Percentiles rank a stretch among this genome's conserved stretches.
Evolutionary conservation across 148 eudicot genomes (phyloP).

Genomic region (Nyssa sinensis): DNA sequence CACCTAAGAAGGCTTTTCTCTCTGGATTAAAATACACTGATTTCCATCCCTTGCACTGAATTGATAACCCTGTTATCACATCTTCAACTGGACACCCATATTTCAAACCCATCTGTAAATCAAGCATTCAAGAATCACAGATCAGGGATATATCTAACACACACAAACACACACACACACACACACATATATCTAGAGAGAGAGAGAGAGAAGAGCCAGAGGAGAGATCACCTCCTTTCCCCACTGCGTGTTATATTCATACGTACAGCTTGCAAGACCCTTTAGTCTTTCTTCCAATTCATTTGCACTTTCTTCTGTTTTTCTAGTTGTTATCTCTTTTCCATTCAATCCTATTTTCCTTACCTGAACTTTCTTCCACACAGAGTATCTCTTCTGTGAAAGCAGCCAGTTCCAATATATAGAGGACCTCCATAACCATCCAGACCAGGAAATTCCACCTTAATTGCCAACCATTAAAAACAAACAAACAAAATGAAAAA

Average conservation of each 20-base stretch:
- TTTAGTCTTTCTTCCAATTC: slow-evolving; percentile 50
- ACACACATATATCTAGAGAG: not conserved
- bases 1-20: slow-evolving; percentile 57
- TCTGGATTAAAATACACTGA: slow-evolving; percentile 56
- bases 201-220: not conserved
- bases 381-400: slow-evolving; percentile 69
- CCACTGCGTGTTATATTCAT: slow-evolving; percentile 68
- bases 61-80: slow-evolving; percentile 72
- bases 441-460: slow-evolving; percentile 72
- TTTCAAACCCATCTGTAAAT: slow-evolving; percentile 66
- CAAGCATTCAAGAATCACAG: not conserved
- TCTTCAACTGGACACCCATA: slow-evolving; percentile 88
- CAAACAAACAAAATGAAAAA: not conserved
- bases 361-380: slow-evolving; percentile 51
- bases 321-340: slow-evolving; percentile 15
- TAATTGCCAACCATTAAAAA: not conserved
- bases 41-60: slow-evolving; percentile 79
- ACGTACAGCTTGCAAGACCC: slow-evolving; percentile 55
- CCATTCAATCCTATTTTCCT: slow-evolving; percentile 38
- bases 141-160: not conserved
- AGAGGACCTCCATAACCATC: slow-evolving; percentile 83
- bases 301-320: slow-evolving; percentile 18
- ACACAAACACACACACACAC: not conserved
- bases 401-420: slow-evolving; percentile 81
- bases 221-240: slow-evolving; percentile 67